Percentiles rank a stretch among this genome's conserved stretches.
phyloP scores from a whole-genome alignment of 2,329 filamentous ascomycete genomes.

The Calonectria crousiana region DNA sequence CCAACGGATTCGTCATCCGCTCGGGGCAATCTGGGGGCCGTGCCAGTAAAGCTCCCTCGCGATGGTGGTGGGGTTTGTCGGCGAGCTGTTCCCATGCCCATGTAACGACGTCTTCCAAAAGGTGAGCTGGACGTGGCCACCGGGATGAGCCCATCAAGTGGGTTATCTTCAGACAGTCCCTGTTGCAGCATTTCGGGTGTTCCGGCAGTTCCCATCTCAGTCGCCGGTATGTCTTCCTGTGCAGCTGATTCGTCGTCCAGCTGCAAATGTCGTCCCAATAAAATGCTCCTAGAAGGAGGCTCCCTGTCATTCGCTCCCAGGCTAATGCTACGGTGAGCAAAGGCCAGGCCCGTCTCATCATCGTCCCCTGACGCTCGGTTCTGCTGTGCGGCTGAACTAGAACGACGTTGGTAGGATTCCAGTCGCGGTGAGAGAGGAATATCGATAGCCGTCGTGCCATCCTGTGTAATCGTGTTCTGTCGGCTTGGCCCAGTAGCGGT shows the following conservation, averaged over 20 bases:
- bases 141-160: constrained; percentile 59
- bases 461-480: constrained; percentile 57
- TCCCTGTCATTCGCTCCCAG: constrained; percentile 74
- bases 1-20: constrained; percentile 66
- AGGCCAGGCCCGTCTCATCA: constrained; percentile 71
- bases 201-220: constrained; percentile 55
- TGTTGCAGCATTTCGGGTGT: constrained; percentile 55
- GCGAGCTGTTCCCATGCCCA: constrained; percentile 53
- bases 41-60: constrained; percentile 60
- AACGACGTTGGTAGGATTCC: constrained; percentile 68
- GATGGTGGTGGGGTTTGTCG: constrained; percentile 59
- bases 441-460: constrained; percentile 76
- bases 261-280: constrained; percentile 62
- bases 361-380: constrained; percentile 66
- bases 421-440: constrained; percentile 79
- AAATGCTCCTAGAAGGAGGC: constrained; percentile 72
- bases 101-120: constrained; percentile 61
- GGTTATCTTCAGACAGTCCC: constrained; percentile 59
- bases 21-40: constrained; percentile 52
- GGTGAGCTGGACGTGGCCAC: constrained; percentile 57
- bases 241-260: constrained; percentile 48
- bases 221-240: constrained; percentile 43
- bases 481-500: constrained; percentile 48
- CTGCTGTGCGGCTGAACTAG: constrained; percentile 77
- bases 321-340: constrained; percentile 76